A percentile compares a stretch with the other conserved stretches of the same genome.
These are phyloP conservation scores for Jasminum sambac DNA, from an alignment of 257 asterid genomes.

Conservation along the genomic window DNA sequence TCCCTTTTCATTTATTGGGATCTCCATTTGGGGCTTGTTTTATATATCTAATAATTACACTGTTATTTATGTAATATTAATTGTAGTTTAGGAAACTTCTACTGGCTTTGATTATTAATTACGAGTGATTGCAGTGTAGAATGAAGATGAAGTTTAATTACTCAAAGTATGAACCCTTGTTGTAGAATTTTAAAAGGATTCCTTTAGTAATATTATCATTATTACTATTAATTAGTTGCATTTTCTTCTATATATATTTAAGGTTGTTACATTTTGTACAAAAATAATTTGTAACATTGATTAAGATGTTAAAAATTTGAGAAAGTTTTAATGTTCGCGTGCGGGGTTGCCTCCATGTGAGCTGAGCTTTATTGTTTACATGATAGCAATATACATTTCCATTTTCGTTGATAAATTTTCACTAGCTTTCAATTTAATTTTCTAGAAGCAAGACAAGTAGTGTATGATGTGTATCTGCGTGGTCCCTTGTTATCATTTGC, in stretches of 20 bases:
- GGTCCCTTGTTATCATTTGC: slow-evolving; percentile 17
- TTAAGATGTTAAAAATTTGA: background rate
- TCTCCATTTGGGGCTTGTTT: slow-evolving; percentile 12
- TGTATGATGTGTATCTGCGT: background rate
- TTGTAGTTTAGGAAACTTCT: slow-evolving; percentile 18
- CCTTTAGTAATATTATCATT: background rate
- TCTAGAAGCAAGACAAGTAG: background rate
- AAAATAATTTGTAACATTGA: too few relatives aligned
- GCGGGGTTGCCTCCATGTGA: background rate
- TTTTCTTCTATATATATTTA: background rate
- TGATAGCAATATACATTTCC: slow-evolving; percentile 9
- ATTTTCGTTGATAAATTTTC: slow-evolving; percentile 14
- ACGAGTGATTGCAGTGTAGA: background rate
- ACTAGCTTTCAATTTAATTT: background rate
- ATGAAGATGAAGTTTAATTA: slow-evolving; percentile 10
- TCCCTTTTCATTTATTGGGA: slow-evolving; percentile 4
- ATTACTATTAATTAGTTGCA: background rate
- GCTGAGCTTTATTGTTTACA: slow-evolving; percentile 27
- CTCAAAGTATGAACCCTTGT: background rate
- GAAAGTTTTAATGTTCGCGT: background rate
- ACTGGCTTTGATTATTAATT: slow-evolving; percentile 1
- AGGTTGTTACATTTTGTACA: too few relatives aligned
- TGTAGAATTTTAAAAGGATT: background rate
- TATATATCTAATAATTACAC: slow-evolving; percentile 8
- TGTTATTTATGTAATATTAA: slow-evolving; percentile 6